Evolutionary conservation across 176 grass and related monocot genomes (phyloP), one percentile per base, ranked within the genome.

Genomic region (Coix lacrymajobi): DNA sequence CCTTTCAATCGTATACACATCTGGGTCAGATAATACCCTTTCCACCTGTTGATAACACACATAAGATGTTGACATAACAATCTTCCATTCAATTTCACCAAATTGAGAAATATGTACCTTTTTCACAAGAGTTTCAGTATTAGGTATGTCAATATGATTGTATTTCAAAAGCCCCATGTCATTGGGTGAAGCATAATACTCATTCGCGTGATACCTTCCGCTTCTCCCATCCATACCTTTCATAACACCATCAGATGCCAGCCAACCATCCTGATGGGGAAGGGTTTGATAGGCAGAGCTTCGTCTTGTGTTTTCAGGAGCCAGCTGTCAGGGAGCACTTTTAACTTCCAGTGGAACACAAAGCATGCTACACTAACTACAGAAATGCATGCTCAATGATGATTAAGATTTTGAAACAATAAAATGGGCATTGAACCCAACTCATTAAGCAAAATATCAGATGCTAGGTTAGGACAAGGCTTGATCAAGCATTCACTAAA

Each of bases 1-100:
- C 79, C 89, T 93, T 39, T 87, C 86, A 86, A 93, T 89, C 82
- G 89, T 86, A 82, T 84, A 28, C 82, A 79, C 87, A 87, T 85
- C 78, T 83, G 94, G 90, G 36, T 82, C 69, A 39, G 72, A 89
- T 56, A 91, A 89, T 57, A 96, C 86, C 72, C 80, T 91, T 69
- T 91, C 88, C 15, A 93, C 94, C 90, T 92, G 71, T 79, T 54
- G 37, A 76, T 12, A 84, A 81, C 14, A 58, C 22, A 39, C 3
- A 34, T 73, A 19, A 69, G 72, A 64, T 61, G 44, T 69, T 38
- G 34, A 38, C 56, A 57, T 73, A 43, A 3, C 51, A 63, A 67
- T 83, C 13, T 83, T 77, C 45, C 16, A 72, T 30, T 22, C 31
- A 83, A 33, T 74, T 49, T 62, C 48, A 67, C 8, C 20, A 41